Evolutionary conservation across 2,329 filamentous ascomycete species (phyloP), one percentile per base, ranked within the genome.

Genomic region (Cryphonectria radicalis): DNA sequence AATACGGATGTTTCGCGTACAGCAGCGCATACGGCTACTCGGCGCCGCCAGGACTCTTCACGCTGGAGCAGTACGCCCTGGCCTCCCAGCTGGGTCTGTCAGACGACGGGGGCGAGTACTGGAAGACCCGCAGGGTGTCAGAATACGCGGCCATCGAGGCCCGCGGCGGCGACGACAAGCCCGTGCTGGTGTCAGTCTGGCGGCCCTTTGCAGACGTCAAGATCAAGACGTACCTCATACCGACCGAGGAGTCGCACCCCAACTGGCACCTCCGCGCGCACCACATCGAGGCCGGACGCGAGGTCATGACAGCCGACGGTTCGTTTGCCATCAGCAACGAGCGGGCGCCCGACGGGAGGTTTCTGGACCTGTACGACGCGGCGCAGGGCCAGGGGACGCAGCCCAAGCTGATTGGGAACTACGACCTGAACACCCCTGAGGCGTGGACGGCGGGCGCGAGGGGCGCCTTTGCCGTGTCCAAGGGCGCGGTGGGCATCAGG

Each of bases 1-100:
- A 95, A 77, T 95, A 95, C 79, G 92, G 92, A 63, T 88, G 89
- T 72, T 94, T 95, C 77, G 92, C 92, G 7, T 95, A 95, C 81
- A 92, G 89, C 77, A 90, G 91, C 67, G 88, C 91, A 0, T 95
- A 93, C 78, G 92, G 86, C 28, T 95, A 94, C 81, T 93, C 90
- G 0, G 92, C 94, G 0, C 92, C 92, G 0, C 92, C 92, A 0
- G 92, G 93, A 0, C 86, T 90, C 25, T 93, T 93, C 79, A 91
- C 91, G 0, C 86, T 95, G 1, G 92, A 94, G 78, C 92, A 94
- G 77, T 93, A 91, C 77, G 91, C 92, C 0, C 87, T 93, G 1
- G 92, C 93, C 70, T 93, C 90, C 5, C 91, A 93, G 76, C 86
- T 95, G 2, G 92, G 92, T 0, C 81, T 95, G 2, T 94, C 91